Percentiles rank a stretch among this genome's conserved stretches.
Evolutionary conservation across 495 filamentous ascomycete species (phyloP).

Genomic region (Xylaria acuta): DNA sequence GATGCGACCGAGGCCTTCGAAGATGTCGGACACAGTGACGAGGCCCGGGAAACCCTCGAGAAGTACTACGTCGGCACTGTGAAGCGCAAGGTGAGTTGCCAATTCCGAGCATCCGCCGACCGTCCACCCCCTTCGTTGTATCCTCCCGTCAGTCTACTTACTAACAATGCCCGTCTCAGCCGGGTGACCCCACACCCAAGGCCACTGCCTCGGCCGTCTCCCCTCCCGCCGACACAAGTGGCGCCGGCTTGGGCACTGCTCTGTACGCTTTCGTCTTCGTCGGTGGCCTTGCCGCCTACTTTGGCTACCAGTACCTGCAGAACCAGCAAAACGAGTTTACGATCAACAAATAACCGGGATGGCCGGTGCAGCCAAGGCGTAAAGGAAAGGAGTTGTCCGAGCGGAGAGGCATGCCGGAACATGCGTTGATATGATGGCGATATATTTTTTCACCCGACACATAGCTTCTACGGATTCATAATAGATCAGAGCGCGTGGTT

Average conservation of each 20-base stretch:
- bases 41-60: slow-evolving; percentile 92
- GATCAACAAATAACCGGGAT: slow-evolving; percentile 2
- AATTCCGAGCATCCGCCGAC: slow-evolving; percentile 18
- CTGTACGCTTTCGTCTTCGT: slow-evolving; percentile 83
- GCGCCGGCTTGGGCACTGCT: slow-evolving; percentile 71
- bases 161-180: slow-evolving; percentile 56
- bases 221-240: slow-evolving; percentile 55
- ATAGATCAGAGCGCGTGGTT: slow-evolving; percentile 28
- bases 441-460: slow-evolving; percentile 19
- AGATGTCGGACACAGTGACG: slow-evolving; percentile 99
- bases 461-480: slow-evolving; percentile 29
- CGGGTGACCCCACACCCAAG: slow-evolving; percentile 82
- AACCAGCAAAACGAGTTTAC: slow-evolving; percentile 53
- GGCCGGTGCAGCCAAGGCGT: slow-evolving; percentile 6
- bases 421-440: slow-evolving; percentile 31
- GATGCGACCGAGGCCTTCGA: slow-evolving; percentile 99
- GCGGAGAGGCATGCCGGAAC: neutral
- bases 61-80: slow-evolving; percentile 78
- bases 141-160: slow-evolving; percentile 19
- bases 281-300: slow-evolving; percentile 79
- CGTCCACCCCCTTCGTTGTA: slow-evolving; percentile 18
- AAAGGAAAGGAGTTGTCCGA: slow-evolving; percentile 9
- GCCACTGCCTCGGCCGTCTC: slow-evolving; percentile 54
- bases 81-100: slow-evolving; percentile 77
- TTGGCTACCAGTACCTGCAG: slow-evolving; percentile 87